These are phyloP conservation scores for Candida suzukii DNA, from an alignment of 805 yeast species.

Conservation along the genomic window DNA sequence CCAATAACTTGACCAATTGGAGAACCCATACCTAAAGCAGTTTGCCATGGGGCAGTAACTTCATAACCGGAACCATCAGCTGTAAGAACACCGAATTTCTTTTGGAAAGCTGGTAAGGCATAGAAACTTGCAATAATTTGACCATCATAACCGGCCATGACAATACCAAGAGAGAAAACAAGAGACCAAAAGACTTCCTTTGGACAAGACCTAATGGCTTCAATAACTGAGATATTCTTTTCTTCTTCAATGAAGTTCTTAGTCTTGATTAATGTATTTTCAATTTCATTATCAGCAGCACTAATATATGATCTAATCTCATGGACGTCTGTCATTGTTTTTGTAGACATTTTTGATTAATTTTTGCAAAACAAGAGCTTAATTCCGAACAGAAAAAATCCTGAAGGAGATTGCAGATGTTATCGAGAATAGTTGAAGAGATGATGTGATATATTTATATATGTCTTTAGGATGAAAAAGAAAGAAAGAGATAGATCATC, in stretches of 20 bases:
- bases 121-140: constrained; percentile 34
- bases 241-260: constrained; percentile 4
- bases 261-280: background rate
- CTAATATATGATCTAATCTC: background rate
- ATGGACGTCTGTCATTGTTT: background rate
- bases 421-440: too few relatives aligned
- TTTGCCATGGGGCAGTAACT: constrained; percentile 36
- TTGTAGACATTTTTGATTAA: background rate
- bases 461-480: too few relatives aligned
- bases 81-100: constrained; percentile 26
- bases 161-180: constrained; percentile 29
- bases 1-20: constrained; percentile 30
- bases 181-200: constrained; percentile 35
- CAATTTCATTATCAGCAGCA: background rate
- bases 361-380: too few relatives aligned
- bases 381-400: too few relatives aligned
- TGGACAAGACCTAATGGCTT: constrained; percentile 32
- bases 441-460: too few relatives aligned
- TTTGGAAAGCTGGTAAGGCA: constrained; percentile 29
- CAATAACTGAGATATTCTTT: constrained; percentile 13
- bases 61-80: constrained; percentile 17
- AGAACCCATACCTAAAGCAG: constrained; percentile 29
- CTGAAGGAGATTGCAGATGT: too few relatives aligned
- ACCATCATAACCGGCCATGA: constrained; percentile 27
- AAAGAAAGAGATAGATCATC: too few relatives aligned